Evolutionary conservation across 2,329 filamentous ascomycete species (phyloP).

Genomic region (Colletotrichum siamense): DNA sequence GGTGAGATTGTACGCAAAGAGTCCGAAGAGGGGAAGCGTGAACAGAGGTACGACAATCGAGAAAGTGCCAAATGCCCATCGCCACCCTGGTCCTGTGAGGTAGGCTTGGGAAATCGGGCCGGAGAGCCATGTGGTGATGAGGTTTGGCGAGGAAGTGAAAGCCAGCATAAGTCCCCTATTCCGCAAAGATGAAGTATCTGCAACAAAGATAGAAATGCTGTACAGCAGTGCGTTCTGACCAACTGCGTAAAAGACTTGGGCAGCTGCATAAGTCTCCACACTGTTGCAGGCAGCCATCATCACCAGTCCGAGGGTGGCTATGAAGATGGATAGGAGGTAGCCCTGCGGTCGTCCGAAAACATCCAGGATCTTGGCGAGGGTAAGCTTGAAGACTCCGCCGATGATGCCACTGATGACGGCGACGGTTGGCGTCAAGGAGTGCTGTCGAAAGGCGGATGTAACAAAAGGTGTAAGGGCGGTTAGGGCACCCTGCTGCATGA

Average conservation of each 20-base stretch:
- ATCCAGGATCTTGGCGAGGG: conserved; percentile 39
- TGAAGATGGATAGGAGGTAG: conserved; percentile 32
- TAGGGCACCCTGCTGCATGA: background rate
- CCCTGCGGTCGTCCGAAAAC: conserved; percentile 40
- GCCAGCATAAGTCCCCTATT: background rate
- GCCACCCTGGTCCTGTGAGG: background rate
- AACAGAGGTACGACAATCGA: background rate
- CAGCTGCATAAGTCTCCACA: conserved; percentile 40
- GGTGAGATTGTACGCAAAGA: background rate
- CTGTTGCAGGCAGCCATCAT: conserved; percentile 60
- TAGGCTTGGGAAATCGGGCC: background rate
- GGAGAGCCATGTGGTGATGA: background rate
- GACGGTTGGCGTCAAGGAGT: background rate
- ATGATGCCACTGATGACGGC: background rate
- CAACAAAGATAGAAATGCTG: background rate
- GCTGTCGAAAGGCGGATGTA: background rate
- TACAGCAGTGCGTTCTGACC: background rate
- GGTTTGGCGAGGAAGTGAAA: background rate
- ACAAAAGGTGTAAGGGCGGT: background rate
- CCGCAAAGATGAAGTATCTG: background rate
- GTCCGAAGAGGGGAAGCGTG: background rate
- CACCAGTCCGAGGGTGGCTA: conserved; percentile 49
- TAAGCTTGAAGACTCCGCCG: background rate
- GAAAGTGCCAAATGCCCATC: background rate
- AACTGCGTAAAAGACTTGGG: conserved; percentile 23